phyloP scores from a whole-genome alignment of 495 filamentous ascomycete species.

The Hypoxylon intermedium region DNA sequence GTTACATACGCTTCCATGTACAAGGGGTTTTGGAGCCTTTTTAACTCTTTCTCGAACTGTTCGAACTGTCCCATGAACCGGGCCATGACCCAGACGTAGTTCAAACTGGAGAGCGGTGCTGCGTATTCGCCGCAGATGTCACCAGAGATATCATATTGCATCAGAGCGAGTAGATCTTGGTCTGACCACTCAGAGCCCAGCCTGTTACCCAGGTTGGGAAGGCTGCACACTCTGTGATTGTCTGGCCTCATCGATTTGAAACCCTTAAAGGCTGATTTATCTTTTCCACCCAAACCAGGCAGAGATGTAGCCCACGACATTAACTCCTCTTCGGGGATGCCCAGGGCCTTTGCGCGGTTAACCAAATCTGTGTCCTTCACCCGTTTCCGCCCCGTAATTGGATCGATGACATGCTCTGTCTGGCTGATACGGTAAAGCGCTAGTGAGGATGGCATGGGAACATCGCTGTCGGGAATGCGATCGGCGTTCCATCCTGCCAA shows the following conservation, averaged over 20 bases:
- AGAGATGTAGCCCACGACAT: slow-evolving; percentile 8
- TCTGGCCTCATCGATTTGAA: background rate
- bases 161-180: slow-evolving; percentile 27
- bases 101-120: slow-evolving; percentile 41
- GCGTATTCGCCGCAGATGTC: slow-evolving; percentile 44
- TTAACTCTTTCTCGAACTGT: slow-evolving; percentile 62
- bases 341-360: slow-evolving; percentile 31
- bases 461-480: slow-evolving; percentile 43
- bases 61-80: slow-evolving; percentile 34
- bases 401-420: slow-evolving; percentile 40
- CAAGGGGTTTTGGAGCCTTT: slow-evolving; percentile 52
- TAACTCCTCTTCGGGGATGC: slow-evolving; percentile 32
- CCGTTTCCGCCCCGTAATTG: slow-evolving; percentile 31
- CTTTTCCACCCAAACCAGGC: background rate
- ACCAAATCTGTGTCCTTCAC: slow-evolving; percentile 46
- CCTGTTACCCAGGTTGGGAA: background rate
- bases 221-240: background rate
- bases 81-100: slow-evolving; percentile 38
- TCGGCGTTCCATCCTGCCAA: slow-evolving; percentile 41
- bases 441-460: slow-evolving; percentile 31
- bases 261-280: slow-evolving; percentile 2
- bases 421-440: slow-evolving; percentile 32
- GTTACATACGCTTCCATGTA: slow-evolving; percentile 39
- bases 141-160: slow-evolving; percentile 38
- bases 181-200: slow-evolving; percentile 1